These are phyloP conservation scores for Schizochytrium sp. DNA, from an alignment of 108 stramenopile species.

Conservation along the genomic window DNA sequence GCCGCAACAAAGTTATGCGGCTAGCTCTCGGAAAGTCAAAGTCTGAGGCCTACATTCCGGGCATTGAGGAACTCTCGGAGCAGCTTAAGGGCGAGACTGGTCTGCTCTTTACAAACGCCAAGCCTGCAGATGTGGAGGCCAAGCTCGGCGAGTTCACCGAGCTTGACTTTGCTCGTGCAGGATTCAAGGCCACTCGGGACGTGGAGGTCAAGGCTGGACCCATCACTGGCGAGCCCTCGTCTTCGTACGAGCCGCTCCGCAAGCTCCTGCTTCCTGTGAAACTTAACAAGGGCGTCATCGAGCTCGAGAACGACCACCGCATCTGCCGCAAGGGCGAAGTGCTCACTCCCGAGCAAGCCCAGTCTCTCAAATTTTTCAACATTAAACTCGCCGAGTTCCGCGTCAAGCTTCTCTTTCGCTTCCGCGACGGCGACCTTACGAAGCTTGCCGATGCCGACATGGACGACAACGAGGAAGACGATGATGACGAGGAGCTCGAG, in stretches of 20 bases:
- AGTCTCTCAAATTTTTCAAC: slow-evolving; percentile 53
- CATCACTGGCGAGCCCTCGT: slow-evolving; percentile 49
- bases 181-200: slow-evolving; percentile 19
- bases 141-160: slow-evolving; percentile 12
- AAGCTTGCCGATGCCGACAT: slow-evolving; percentile 26
- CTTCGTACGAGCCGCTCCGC: slow-evolving; percentile 58
- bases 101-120: slow-evolving; percentile 61
- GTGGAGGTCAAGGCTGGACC: slow-evolving; percentile 50
- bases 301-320: slow-evolving; percentile 4
- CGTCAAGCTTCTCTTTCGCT: slow-evolving; percentile 27
- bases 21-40: slow-evolving; percentile 60
- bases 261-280: slow-evolving; percentile 63
- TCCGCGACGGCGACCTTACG: slow-evolving; percentile 43
- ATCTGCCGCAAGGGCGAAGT: slow-evolving; percentile 59
- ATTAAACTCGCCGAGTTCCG: slow-evolving; percentile 26
- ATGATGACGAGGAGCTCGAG: slow-evolving; percentile 37
- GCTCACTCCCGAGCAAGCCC: slow-evolving; percentile 52
- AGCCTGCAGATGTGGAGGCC: slow-evolving; percentile 36
- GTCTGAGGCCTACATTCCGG: slow-evolving; percentile 47
- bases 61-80: slow-evolving; percentile 52
- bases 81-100: slow-evolving; percentile 19
- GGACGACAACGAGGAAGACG: not conserved
- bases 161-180: slow-evolving; percentile 62
- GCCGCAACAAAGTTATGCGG: slow-evolving; percentile 64
- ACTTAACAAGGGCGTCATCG: slow-evolving; percentile 60